Evolutionary conservation across 225 moss, liverwort and hornwort species (phyloP).

Genomic region (Neckera pumila): DNA sequence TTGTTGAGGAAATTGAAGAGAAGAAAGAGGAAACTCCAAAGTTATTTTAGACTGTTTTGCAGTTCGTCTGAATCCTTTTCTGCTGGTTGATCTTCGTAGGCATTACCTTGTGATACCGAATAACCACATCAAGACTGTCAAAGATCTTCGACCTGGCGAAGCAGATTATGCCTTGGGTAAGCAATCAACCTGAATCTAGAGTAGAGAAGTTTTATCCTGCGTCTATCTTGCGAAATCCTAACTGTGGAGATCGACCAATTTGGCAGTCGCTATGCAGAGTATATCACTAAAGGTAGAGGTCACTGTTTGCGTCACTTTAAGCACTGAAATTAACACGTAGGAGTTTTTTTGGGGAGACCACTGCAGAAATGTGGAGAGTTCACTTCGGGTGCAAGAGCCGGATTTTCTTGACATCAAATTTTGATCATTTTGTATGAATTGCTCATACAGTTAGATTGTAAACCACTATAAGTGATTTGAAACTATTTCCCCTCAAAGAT

Average conservation of each 20-base stretch:
- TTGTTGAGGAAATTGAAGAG: background rate
- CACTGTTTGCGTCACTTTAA: background rate
- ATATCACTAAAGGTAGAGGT: background rate
- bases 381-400: background rate
- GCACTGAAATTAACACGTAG: background rate
- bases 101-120: constrained; percentile 76
- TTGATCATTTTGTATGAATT: background rate
- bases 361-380: background rate
- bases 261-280: background rate
- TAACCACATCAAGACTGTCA: constrained; percentile 68
- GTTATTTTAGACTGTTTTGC: background rate
- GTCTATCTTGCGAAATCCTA: background rate
- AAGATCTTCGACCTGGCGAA: constrained; percentile 43
- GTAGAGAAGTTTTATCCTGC: background rate
- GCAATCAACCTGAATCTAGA: background rate
- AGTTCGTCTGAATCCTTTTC: background rate
- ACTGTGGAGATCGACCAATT: background rate
- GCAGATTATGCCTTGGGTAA: constrained; percentile 54
- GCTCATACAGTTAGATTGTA: background rate
- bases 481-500: background rate
- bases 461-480: background rate
- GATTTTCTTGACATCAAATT: background rate
- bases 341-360: background rate
- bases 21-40: background rate
- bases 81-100: constrained; percentile 22